Conservation (phyloP, 225 moss, liverwort and hornwort species). For the Lunularia cruciata region DNA sequence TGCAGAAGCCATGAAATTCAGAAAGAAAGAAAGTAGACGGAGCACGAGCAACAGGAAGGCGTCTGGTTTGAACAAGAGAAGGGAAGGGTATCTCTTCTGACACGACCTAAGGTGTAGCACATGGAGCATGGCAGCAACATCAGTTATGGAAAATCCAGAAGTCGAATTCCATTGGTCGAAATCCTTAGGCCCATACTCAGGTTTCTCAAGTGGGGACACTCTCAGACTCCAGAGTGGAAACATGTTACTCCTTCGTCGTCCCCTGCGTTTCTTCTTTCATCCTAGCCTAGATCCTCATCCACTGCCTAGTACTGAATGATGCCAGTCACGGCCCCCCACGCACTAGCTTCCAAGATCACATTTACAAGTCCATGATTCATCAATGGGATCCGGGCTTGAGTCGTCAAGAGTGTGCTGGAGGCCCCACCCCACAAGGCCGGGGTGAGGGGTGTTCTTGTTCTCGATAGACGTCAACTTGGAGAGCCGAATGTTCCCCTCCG, state of each 20-base stretch:
- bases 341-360: background rate
- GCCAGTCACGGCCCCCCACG: conserved; percentile 1
- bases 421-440: conserved; percentile 4
- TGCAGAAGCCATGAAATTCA: too few species aligned
- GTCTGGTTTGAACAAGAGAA: too few species aligned
- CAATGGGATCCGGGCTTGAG: background rate
- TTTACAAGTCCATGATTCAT: conserved; percentile 6
- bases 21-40: too few species aligned
- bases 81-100: background rate
- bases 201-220: background rate
- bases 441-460: background rate
- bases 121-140: conserved; percentile 7
- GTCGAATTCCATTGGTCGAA: background rate
- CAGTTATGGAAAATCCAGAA: background rate
- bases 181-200: background rate
- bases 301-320: background rate
- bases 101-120: background rate
- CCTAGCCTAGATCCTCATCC: conserved; percentile 13
- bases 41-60: too few species aligned
- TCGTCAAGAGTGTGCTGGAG: background rate
- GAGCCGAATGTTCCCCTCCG: background rate
- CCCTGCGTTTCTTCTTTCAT: background rate
- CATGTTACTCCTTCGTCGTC: conserved; percentile 1
- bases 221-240: background rate
- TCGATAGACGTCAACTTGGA: conserved; percentile 4